phyloP scores from a whole-genome alignment of 2,329 filamentous ascomycete species.

The Aspergillus fumigatiaffinis region DNA sequence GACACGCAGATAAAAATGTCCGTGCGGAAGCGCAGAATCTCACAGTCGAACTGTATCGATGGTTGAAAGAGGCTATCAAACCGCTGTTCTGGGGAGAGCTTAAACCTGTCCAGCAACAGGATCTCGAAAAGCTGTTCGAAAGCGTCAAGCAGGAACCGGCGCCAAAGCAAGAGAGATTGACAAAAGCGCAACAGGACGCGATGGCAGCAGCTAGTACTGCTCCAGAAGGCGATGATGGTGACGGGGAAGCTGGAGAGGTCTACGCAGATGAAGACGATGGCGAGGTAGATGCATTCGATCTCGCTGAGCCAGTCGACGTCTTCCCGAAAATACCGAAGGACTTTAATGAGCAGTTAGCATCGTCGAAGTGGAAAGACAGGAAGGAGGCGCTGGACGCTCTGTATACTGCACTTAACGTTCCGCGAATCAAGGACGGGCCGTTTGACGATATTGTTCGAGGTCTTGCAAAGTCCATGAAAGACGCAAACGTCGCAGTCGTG shows the following conservation, averaged over 20 bases:
- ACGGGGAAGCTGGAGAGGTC: conserved; percentile 57
- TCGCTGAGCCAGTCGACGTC: conserved; percentile 85
- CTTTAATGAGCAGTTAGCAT: conserved; percentile 78
- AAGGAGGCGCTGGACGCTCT: conserved; percentile 90
- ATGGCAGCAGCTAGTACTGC: conserved; percentile 64
- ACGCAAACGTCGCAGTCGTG: conserved; percentile 93
- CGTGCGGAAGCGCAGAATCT: conserved; percentile 88
- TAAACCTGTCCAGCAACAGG: conserved; percentile 91
- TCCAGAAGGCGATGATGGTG: conserved; percentile 54
- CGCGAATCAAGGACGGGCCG: conserved; percentile 84
- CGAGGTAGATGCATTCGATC: conserved; percentile 76
- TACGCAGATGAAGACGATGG: conserved; percentile 55
- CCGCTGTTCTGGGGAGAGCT: conserved; percentile 94
- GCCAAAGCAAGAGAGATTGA: conserved; percentile 84
- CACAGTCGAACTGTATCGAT: conserved; percentile 91
- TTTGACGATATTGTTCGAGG: conserved; percentile 80
- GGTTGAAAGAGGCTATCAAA: conserved; percentile 97
- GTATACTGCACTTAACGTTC: conserved; percentile 71
- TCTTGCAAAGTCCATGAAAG: conserved; percentile 96
- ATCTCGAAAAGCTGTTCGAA: conserved; percentile 91
- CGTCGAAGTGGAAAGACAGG: conserved; percentile 96
- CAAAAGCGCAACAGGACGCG: conserved; percentile 84
- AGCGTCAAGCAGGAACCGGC: conserved; percentile 81
- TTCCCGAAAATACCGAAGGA: conserved; percentile 74
- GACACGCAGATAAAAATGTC: conserved; percentile 97